Evolutionary conservation across 2,329 filamentous ascomycete genomes (phyloP).

Genomic region (Aspergillus sergii): DNA sequence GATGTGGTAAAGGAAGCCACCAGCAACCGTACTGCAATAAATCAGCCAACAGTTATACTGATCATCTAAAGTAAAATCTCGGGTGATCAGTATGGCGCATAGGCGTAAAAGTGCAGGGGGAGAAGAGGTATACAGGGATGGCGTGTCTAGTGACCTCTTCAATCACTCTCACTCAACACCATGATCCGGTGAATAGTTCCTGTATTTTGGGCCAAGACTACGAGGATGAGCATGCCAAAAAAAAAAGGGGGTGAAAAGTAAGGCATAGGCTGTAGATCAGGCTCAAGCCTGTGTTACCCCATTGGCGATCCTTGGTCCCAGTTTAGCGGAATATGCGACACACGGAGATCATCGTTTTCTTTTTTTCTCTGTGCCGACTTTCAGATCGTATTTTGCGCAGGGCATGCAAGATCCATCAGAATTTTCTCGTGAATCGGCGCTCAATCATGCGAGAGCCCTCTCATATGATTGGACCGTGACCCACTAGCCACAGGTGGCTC

Average conservation of each 20-base stretch:
- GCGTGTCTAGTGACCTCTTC: background rate
- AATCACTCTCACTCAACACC: too few species aligned
- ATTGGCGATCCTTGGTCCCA: background rate
- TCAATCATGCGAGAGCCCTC: background rate
- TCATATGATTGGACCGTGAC: conserved; percentile 2
- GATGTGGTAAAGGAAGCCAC: background rate
- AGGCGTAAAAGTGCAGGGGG: background rate
- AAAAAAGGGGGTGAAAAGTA: background rate
- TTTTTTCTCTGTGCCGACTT: background rate
- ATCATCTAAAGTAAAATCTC: background rate
- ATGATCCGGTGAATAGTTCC: background rate
- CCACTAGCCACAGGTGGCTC: conserved; percentile 21
- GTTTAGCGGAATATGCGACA: background rate
- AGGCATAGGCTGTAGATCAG: background rate
- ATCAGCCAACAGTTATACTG: background rate
- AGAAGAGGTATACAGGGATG: background rate
- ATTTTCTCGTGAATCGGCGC: conserved; percentile 6
- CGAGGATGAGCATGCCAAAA: background rate
- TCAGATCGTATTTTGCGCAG: conserved; percentile 1
- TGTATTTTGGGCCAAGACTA: background rate
- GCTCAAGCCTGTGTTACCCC: background rate
- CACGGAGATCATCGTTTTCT: background rate
- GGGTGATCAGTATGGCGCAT: background rate
- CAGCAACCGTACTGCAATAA: background rate
- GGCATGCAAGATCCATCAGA: conserved; percentile 20